Conservation (phyloP, 495 filamentous ascomycete species). For the Talaromyces ruber region DNA sequence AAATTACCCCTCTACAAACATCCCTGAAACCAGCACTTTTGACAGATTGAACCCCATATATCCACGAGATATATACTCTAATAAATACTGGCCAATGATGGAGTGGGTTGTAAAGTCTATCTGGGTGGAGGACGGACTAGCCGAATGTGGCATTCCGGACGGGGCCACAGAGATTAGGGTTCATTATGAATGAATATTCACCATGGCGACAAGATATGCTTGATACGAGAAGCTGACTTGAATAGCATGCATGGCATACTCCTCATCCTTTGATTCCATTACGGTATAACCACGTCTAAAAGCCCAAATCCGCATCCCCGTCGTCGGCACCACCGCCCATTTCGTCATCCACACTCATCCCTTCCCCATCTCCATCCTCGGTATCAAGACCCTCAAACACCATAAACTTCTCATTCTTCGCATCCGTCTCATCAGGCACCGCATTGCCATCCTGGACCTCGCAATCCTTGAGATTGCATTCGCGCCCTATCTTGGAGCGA, state of each 20-base stretch:
- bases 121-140: neutral
- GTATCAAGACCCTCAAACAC: slow-evolving; percentile 68
- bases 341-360: slow-evolving; percentile 23
- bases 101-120: neutral
- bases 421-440: slow-evolving; percentile 75
- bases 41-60: no score
- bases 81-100: neutral
- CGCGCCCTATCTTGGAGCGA: slow-evolving; percentile 64
- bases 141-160: no score
- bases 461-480: slow-evolving; percentile 70
- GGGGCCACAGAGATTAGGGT: no score
- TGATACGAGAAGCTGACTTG: neutral
- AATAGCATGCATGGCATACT: neutral
- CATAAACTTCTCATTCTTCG: slow-evolving; percentile 82
- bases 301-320: slow-evolving; percentile 15
- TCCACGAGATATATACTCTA: no score
- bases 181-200: neutral
- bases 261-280: neutral
- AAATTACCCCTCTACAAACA: no score
- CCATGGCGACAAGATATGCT: neutral
- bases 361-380: slow-evolving; percentile 27
- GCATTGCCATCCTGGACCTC: slow-evolving; percentile 81
- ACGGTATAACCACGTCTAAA: neutral
- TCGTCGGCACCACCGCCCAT: slow-evolving; percentile 13
- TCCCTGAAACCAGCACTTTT: no score